Conservation (phyloP, 164 flowering plant species). For the Vitis rupestris region DNA sequence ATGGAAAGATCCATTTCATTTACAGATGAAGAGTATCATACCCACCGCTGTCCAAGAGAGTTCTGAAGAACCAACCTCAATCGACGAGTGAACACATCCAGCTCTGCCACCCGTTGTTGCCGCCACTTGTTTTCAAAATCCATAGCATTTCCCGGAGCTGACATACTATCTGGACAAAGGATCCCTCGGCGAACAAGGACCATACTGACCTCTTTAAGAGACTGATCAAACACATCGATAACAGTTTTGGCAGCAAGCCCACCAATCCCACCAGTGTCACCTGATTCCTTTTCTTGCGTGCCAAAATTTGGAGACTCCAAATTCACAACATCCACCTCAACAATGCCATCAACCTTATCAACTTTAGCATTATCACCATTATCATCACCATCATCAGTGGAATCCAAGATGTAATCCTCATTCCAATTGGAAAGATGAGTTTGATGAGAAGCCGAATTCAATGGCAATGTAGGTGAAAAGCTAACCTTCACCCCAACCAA, state of each 20-base stretch:
- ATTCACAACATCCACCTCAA: conserved; percentile 17
- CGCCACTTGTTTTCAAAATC: conserved; percentile 43
- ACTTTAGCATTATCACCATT: background rate
- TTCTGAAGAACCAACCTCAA: conserved; percentile 58
- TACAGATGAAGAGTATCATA: too few species aligned
- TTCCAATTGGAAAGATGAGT: too few species aligned
- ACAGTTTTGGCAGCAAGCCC: conserved; percentile 21
- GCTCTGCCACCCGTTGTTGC: conserved; percentile 45
- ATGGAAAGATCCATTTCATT: too few species aligned
- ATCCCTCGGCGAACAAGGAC: conserved; percentile 5
- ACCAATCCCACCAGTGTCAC: conserved; percentile 9
- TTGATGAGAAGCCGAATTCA: background rate
- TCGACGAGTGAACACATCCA: conserved; percentile 49
- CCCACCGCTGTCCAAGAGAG: conserved; percentile 13
- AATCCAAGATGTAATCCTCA: background rate
- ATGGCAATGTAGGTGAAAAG: conserved; percentile 21
- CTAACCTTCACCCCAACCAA: conserved; percentile 25
- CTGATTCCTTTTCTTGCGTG: background rate
- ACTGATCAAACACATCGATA: conserved; percentile 33
- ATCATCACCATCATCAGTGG: background rate
- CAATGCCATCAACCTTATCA: conserved; percentile 3
- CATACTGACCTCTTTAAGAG: conserved; percentile 25
- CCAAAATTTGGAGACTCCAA: conserved; percentile 15
- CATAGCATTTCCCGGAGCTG: conserved; percentile 6
- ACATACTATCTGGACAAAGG: background rate